Evolutionary conservation across 805 yeast genomes (phyloP).

Genomic region (Starmerella apis): DNA sequence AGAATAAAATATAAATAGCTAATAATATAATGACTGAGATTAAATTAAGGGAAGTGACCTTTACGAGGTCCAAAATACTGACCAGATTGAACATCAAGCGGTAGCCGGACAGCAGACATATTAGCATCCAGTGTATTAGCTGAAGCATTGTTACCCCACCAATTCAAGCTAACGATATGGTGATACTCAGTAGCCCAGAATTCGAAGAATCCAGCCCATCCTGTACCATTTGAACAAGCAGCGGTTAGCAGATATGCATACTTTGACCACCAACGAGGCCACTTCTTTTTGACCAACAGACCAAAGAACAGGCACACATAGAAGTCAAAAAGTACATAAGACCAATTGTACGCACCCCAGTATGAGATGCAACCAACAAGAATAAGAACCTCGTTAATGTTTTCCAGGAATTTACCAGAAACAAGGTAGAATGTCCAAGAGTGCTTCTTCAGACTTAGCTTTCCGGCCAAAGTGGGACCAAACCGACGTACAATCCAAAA

Average conservation of each 20-base stretch:
- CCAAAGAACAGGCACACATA: constrained; percentile 37
- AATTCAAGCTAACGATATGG: constrained; percentile 42
- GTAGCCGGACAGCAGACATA: background rate
- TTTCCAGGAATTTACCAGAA: constrained; percentile 34
- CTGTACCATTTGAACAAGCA: constrained; percentile 42
- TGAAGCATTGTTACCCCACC: constrained; percentile 51
- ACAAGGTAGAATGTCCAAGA: constrained; percentile 34
- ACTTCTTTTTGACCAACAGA: constrained; percentile 36
- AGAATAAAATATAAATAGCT: too few species aligned
- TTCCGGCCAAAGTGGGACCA: constrained; percentile 11
- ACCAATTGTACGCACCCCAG: constrained; percentile 36
- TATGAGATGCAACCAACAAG: background rate
- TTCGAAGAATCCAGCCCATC: constrained; percentile 39
- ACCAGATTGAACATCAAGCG: background rate
- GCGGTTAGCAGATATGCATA: constrained; percentile 42
- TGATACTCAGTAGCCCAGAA: constrained; percentile 35
- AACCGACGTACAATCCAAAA: constrained; percentile 13
- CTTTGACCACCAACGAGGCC: constrained; percentile 43
- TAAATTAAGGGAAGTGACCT: constrained; percentile 21
- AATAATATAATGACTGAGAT: constrained; percentile 30
- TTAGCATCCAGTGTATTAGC: constrained; percentile 1
- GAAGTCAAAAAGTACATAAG: constrained; percentile 36
- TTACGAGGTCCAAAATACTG: constrained; percentile 8
- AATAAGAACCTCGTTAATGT: constrained; percentile 15
- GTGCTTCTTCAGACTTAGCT: constrained; percentile 29